Evolutionary conservation across 352 stramenopile genomes (phyloP).

Genomic region (Phytophthora sojae): DNA sequence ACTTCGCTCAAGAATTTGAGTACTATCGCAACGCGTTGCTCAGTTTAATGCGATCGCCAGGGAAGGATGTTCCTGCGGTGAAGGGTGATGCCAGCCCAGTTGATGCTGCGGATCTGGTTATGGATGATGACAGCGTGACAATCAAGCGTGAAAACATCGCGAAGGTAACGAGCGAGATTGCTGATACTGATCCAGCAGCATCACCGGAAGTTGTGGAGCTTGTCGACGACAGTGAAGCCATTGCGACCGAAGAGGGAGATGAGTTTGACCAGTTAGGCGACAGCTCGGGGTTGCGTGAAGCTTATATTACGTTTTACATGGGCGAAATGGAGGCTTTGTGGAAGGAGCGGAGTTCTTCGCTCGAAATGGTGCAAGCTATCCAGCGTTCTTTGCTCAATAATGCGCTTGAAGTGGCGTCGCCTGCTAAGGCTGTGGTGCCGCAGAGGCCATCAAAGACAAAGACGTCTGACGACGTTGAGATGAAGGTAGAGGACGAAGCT

Average conservation of each 20-base stretch:
- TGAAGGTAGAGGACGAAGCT: slow-evolving; percentile 32
- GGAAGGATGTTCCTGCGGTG: slow-evolving; percentile 21
- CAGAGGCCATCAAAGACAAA: slow-evolving; percentile 2
- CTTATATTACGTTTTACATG: slow-evolving; percentile 84
- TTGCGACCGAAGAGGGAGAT: slow-evolving; percentile 13
- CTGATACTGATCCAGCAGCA: slow-evolving; percentile 1
- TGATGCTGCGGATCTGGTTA: slow-evolving; percentile 24
- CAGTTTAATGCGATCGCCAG: slow-evolving; percentile 43
- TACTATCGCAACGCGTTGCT: slow-evolving; percentile 78
- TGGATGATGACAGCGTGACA: slow-evolving; percentile 32
- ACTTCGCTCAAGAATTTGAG: slow-evolving; percentile 82
- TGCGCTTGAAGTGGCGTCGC: slow-evolving; percentile 11
- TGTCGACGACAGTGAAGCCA: slow-evolving; percentile 21
- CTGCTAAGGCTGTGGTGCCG: slow-evolving; percentile 7
- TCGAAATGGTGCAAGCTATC: slow-evolving; percentile 82
- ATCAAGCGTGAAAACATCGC: slow-evolving; percentile 64
- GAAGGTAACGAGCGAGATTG: slow-evolving; percentile 20
- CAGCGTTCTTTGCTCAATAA: slow-evolving; percentile 61
- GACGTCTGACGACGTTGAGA: slow-evolving; percentile 30
- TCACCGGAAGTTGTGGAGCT: slow-evolving; percentile 29
- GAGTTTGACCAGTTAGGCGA: slow-evolving; percentile 47
- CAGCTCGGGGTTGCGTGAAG: slow-evolving; percentile 61
- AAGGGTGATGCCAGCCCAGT: slow-evolving; percentile 9
- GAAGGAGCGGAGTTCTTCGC: slow-evolving; percentile 79
- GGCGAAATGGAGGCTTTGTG: slow-evolving; percentile 83